Percentiles rank a stretch among this genome's conserved stretches.
These are phyloP conservation scores for Cucurbita maxima DNA, from an alignment of 306 rosid species.

Conservation along the genomic window DNA sequence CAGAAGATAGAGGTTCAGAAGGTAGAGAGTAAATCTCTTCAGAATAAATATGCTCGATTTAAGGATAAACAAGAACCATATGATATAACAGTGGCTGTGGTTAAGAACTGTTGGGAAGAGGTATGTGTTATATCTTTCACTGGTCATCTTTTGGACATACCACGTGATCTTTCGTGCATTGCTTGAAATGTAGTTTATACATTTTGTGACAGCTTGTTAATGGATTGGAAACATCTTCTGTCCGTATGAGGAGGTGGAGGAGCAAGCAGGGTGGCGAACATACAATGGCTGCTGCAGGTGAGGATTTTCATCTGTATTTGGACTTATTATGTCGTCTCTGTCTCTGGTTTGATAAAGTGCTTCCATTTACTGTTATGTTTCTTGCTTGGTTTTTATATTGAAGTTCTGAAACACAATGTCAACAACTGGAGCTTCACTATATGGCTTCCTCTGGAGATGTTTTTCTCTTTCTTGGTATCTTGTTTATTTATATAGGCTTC, in stretches of 20 bases:
- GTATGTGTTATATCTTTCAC: slow-evolving; percentile 15
- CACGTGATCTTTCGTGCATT: neutral
- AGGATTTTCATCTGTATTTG: slow-evolving; percentile 9
- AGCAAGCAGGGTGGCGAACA: slow-evolving; percentile 22
- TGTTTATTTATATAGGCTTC: neutral
- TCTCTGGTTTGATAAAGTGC: neutral
- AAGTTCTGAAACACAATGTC: neutral
- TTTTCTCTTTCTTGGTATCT: neutral
- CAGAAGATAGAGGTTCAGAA: slow-evolving; percentile 89
- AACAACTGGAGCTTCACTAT: neutral
- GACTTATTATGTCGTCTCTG: neutral
- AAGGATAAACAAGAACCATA: slow-evolving; percentile 54
- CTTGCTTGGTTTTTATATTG: neutral
- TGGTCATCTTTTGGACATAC: neutral
- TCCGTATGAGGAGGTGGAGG: slow-evolving; percentile 27
- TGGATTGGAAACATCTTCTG: slow-evolving; percentile 57
- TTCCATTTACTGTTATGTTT: neutral
- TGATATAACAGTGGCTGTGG: slow-evolving; percentile 43
- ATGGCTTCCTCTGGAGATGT: neutral
- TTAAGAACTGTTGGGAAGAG: slow-evolving; percentile 64
- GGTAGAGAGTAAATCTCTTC: slow-evolving; percentile 49
- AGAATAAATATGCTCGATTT: slow-evolving; percentile 44
- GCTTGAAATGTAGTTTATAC: slow-evolving; percentile 13
- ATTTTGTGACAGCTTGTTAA: slow-evolving; percentile 38
- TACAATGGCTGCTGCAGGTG: slow-evolving; percentile 28